Evolutionary conservation across 2,329 filamentous ascomycete species (phyloP).

Genomic region (Aspergillus pseudoterreus): DNA sequence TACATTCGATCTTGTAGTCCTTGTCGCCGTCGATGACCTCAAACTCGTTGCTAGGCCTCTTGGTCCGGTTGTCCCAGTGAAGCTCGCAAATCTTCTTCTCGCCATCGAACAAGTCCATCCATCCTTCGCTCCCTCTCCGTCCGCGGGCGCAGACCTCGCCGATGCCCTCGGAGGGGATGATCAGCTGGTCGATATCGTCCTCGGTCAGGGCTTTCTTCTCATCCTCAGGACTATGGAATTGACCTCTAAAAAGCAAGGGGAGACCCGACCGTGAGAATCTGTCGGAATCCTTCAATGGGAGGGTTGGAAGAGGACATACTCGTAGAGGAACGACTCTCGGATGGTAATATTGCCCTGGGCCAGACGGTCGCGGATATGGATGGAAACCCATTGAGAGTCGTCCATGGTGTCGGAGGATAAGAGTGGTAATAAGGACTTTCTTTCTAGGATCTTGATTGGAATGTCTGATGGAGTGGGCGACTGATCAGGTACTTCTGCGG

Average conservation of each 20-base stretch:
- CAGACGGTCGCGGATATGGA: slow-evolving; percentile 28
- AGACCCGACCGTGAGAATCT: not conserved
- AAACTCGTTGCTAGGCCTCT: slow-evolving; percentile 20
- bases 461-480: not conserved
- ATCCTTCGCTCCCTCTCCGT: slow-evolving; percentile 30
- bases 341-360: slow-evolving; percentile 22
- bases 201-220: slow-evolving; percentile 23
- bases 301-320: slow-evolving; percentile 9
- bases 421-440: not conserved
- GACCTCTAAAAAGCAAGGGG: slow-evolving; percentile 16
- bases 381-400: slow-evolving; percentile 24
- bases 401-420: not conserved
- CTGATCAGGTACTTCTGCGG: not conserved
- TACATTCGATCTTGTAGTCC: slow-evolving; percentile 25
- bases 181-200: slow-evolving; percentile 27
- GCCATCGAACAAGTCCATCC: slow-evolving; percentile 29
- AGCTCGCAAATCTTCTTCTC: slow-evolving; percentile 30
- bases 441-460: not conserved
- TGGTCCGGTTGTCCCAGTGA: slow-evolving; percentile 31
- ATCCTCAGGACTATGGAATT: slow-evolving; percentile 24
- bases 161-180: slow-evolving; percentile 24
- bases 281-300: not conserved
- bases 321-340: slow-evolving; percentile 27
- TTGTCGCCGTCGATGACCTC: slow-evolving; percentile 23
- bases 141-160: slow-evolving; percentile 29